phyloP scores from a whole-genome alignment of 257 asterid genomes.

The Gardenia jasminoides region DNA sequence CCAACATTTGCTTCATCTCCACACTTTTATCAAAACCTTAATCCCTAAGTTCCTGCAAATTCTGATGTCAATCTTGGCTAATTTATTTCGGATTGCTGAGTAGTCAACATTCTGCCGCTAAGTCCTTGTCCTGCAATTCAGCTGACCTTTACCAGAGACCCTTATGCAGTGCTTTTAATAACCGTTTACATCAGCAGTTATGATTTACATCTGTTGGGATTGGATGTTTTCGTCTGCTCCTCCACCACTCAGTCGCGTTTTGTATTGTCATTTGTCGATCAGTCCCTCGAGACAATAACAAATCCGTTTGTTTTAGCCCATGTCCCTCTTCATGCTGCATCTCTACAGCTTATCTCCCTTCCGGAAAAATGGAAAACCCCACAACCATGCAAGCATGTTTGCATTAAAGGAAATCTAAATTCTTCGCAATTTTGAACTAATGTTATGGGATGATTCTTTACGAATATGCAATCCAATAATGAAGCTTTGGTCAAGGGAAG shows the following conservation, averaged over 20 bases:
- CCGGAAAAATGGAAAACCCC: no score
- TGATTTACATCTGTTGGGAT: not conserved
- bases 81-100: not conserved
- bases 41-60: not conserved
- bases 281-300: not conserved
- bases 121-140: not conserved
- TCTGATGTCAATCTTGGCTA: not conserved
- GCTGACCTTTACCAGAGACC: no score
- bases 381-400: no score
- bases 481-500: not conserved
- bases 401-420: no score
- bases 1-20: not conserved
- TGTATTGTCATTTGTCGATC: not conserved
- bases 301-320: not conserved
- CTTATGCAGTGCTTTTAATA: not conserved
- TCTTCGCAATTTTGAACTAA: no score
- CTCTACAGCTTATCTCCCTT: no score
- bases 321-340: not conserved
- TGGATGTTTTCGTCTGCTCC: not conserved
- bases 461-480: no score
- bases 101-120: not conserved
- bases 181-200: not conserved
- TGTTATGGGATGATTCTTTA: no score
- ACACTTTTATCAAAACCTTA: not conserved
- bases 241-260: not conserved